These are phyloP conservation scores for Sonneratia caseolaris DNA, from an alignment of 345 rosid species.

Conservation along the genomic window DNA sequence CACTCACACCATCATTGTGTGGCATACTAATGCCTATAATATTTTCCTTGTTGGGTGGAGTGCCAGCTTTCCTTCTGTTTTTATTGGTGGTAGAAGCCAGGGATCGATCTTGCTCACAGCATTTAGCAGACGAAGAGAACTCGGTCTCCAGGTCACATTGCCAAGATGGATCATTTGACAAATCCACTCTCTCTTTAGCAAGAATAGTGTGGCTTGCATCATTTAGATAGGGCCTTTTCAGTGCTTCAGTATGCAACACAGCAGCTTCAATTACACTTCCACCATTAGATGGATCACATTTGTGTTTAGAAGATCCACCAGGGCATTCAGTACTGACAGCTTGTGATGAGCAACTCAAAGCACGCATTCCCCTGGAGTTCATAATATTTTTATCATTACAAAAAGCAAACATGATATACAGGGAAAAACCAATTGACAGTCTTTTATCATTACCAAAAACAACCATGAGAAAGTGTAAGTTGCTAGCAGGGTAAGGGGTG, in stretches of 20 bases:
- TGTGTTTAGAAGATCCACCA: slow-evolving; percentile 19
- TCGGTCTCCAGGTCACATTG: slow-evolving; percentile 4
- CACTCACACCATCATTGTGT: neutral
- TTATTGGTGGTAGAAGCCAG: slow-evolving; percentile 12
- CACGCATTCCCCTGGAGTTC: slow-evolving; percentile 4
- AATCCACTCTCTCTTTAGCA: slow-evolving; percentile 16
- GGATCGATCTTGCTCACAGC: slow-evolving; percentile 5
- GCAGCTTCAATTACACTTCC: slow-evolving; percentile 12
- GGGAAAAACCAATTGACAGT: neutral
- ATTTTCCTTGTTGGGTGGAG: slow-evolving; percentile 9
- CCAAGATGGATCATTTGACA: slow-evolving; percentile 10
- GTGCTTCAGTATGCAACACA: slow-evolving; percentile 7
- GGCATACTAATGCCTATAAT: slow-evolving; percentile 8
- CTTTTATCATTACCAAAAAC: neutral
- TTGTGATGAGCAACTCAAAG: slow-evolving; percentile 11
- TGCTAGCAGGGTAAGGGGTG: no score
- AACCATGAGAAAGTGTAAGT: no score
- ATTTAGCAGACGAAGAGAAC: slow-evolving; percentile 10
- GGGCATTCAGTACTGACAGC: slow-evolving; percentile 12
- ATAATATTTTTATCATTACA: neutral
- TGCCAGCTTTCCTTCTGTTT: slow-evolving; percentile 7
- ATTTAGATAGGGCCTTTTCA: slow-evolving; percentile 15
- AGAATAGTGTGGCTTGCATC: slow-evolving; percentile 13
- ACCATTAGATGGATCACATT: slow-evolving; percentile 16
- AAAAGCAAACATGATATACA: neutral